A percentile compares a stretch with the other conserved stretches of the same genome.
Conservation (phyloP, 2,329 filamentous ascomycete genomes). For the Aspergillus fructus region DNA sequence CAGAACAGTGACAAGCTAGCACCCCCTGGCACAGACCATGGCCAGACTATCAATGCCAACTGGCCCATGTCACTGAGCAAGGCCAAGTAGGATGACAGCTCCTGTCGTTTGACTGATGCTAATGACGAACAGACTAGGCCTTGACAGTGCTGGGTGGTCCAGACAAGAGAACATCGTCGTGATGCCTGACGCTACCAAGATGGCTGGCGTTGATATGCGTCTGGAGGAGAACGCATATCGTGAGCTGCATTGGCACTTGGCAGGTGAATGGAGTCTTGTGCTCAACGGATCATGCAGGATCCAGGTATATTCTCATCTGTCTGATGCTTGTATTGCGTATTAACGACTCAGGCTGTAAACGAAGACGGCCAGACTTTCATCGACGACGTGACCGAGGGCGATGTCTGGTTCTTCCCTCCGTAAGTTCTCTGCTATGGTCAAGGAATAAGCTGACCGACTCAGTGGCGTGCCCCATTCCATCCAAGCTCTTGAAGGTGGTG, state of each 20-base stretch:
- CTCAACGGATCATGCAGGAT: constrained; percentile 41
- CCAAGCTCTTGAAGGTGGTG: constrained; percentile 69
- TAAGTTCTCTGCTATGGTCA: constrained; percentile 3
- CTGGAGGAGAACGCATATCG: constrained; percentile 59
- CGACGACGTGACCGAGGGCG: constrained; percentile 72
- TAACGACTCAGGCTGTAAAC: constrained; percentile 29
- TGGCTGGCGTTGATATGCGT: constrained; percentile 62
- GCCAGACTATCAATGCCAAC: constrained; percentile 42
- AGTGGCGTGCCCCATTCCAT: constrained; percentile 72
- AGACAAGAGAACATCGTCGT: constrained; percentile 54
- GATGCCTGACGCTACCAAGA: constrained; percentile 50
- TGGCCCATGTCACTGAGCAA: constrained; percentile 56
- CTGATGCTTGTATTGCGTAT: not conserved
- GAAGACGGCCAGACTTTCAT: constrained; percentile 72
- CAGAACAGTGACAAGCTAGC: constrained; percentile 57
- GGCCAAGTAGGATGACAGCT: constrained; percentile 36
- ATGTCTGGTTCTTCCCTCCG: constrained; percentile 79
- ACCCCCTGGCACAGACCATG: constrained; percentile 53
- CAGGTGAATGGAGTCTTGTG: constrained; percentile 40
- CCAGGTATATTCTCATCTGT: constrained; percentile 22
- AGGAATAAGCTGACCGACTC: not conserved
- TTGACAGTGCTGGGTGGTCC: constrained; percentile 52
- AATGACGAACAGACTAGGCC: constrained; percentile 35
- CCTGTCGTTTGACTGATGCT: not conserved
- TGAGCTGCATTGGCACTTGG: constrained; percentile 58